Evolutionary conservation across 176 grass and related monocot species (phyloP).

Genomic region (Oryza coarctata): DNA sequence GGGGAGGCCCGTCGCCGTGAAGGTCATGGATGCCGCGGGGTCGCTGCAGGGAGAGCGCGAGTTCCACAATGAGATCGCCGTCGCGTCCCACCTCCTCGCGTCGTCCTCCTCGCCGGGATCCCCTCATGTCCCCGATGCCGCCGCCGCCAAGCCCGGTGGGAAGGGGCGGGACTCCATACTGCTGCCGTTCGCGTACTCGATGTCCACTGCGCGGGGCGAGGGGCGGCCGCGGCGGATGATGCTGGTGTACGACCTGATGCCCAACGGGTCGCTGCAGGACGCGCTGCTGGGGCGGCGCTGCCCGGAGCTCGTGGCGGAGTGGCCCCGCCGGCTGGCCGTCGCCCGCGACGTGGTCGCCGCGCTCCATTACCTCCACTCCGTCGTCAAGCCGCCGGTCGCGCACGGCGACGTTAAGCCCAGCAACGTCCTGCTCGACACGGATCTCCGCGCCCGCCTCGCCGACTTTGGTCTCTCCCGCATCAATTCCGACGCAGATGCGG

Average conservation of each 20-base stretch:
- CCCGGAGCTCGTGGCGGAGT: conserved; percentile 46
- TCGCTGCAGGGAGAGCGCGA: conserved; percentile 93
- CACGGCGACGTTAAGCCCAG: conserved; percentile 87
- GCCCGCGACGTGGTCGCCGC: conserved; percentile 62
- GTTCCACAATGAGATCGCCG: conserved; percentile 78
- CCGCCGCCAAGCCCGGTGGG: neutral
- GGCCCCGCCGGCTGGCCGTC: conserved; percentile 55
- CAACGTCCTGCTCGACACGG: conserved; percentile 75
- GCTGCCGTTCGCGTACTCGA: conserved; percentile 58
- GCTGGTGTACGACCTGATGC: conserved; percentile 87
- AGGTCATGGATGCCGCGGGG: conserved; percentile 67
- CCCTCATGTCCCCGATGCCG: neutral
- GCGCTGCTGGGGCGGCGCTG: conserved; percentile 68
- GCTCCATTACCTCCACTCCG: conserved; percentile 67
- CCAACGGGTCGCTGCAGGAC: conserved; percentile 72
- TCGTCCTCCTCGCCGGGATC: neutral
- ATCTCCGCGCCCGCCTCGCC: conserved; percentile 62
- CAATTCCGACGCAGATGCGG: conserved; percentile 30
- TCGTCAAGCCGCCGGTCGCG: conserved; percentile 58
- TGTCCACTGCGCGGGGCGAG: conserved; percentile 15
- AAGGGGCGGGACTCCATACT: conserved; percentile 23
- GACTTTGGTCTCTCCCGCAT: conserved; percentile 74
- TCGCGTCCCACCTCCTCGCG: conserved; percentile 48
- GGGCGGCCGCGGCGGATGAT: conserved; percentile 45
- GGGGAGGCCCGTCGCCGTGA: conserved; percentile 53